Conservation (phyloP, 192 early-diverging fungal species). For the Coemansia sp. region DNA sequence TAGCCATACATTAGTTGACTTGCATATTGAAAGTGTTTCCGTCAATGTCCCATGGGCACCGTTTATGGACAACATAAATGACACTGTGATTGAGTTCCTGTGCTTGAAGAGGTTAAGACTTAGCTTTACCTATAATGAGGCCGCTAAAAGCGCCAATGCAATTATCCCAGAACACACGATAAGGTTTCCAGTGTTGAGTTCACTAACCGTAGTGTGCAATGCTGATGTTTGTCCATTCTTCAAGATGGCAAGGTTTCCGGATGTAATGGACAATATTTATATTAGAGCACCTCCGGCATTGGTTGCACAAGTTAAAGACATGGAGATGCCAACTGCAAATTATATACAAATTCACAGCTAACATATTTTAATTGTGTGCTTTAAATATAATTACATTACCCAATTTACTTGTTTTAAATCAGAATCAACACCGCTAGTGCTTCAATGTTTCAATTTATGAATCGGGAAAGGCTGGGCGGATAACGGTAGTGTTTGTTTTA, state of each 20-base stretch:
- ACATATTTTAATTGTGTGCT: too few relatives aligned
- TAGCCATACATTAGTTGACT: not conserved
- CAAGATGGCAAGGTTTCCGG: not conserved
- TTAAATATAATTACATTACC: too few relatives aligned
- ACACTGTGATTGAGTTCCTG: not conserved
- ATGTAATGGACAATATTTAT: not conserved
- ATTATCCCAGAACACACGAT: not conserved
- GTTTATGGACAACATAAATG: not conserved
- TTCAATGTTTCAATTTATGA: too few relatives aligned
- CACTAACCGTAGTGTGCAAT: not conserved
- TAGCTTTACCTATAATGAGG: not conserved
- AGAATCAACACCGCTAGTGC: too few relatives aligned
- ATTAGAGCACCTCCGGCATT: not conserved
- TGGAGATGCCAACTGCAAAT: too few relatives aligned
- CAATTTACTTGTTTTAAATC: too few relatives aligned
- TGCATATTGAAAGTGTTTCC: not conserved
- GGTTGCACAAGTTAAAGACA: too few relatives aligned
- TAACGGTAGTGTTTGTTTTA: too few relatives aligned
- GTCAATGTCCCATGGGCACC: not conserved
- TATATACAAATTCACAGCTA: too few relatives aligned
- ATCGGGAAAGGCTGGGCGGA: too few relatives aligned
- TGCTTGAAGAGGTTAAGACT: not conserved
- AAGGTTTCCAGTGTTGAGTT: not conserved
- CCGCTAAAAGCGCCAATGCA: not conserved
- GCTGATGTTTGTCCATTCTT: not conserved